These are phyloP conservation scores for Pichia sp. DNA, from an alignment of 1,139 yeast genomes.

Conservation along the genomic window DNA sequence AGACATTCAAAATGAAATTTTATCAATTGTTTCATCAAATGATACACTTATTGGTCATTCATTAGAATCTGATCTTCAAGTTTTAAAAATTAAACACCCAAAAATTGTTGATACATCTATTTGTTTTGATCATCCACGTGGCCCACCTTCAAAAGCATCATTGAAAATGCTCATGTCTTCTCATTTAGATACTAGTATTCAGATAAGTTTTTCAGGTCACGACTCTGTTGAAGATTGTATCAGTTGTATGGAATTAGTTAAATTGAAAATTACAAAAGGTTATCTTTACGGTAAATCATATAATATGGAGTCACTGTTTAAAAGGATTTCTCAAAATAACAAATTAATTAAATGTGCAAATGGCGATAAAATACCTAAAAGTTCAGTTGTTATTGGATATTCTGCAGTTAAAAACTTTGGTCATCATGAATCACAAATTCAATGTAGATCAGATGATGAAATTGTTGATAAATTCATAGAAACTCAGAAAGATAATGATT, in stretches of 20 bases:
- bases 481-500: constrained; percentile 35
- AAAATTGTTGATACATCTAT: constrained; percentile 64
- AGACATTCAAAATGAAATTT: constrained; percentile 60
- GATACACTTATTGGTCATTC: constrained; percentile 73
- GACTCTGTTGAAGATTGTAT: constrained; percentile 81
- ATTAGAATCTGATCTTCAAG: constrained; percentile 59
- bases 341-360: constrained; percentile 18
- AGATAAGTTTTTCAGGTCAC: constrained; percentile 43
- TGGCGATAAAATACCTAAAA: constrained; percentile 30
- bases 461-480: constrained; percentile 38
- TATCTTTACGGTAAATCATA: constrained; percentile 52
- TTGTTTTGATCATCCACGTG: constrained; percentile 66
- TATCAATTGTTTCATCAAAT: constrained; percentile 38
- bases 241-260: constrained; percentile 73
- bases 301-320: constrained; percentile 34
- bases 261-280: constrained; percentile 64
- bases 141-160: constrained; percentile 75
- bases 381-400: constrained; percentile 40
- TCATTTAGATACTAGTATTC: constrained; percentile 55
- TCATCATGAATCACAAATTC: constrained; percentile 30
- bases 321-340: constrained; percentile 20
- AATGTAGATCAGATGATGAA: constrained; percentile 55
- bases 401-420: constrained; percentile 17
- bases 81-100: constrained; percentile 54
- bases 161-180: constrained; percentile 59